These are phyloP conservation scores for Lentinula edodes DNA, from an alignment of 768 basidiomycete species.

Conservation along the genomic window DNA sequence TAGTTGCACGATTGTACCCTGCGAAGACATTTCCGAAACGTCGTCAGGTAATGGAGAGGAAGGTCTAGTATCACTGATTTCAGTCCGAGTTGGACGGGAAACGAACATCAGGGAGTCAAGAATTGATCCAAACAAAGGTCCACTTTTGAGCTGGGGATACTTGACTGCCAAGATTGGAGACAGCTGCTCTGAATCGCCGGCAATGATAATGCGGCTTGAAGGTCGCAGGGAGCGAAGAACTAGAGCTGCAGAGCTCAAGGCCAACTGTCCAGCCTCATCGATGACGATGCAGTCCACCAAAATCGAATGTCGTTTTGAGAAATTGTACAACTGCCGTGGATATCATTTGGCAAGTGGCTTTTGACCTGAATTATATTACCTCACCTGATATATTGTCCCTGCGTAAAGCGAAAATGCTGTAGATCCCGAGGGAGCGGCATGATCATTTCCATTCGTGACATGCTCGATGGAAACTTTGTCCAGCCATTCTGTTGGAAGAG, in stretches of 20 bases:
- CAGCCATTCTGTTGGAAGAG: conserved; percentile 35
- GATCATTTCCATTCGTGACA: conserved; percentile 34
- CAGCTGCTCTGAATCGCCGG: conserved; percentile 48
- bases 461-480: conserved; percentile 35
- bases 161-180: conserved; percentile 43
- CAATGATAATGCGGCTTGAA: conserved; percentile 37
- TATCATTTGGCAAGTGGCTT: background rate
- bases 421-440: conserved; percentile 26
- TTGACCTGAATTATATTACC: conserved; percentile 2
- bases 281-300: conserved; percentile 39
- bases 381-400: conserved; percentile 44
- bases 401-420: conserved; percentile 33
- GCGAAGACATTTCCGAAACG: conserved; percentile 19
- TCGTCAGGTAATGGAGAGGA: conserved; percentile 13
- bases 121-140: conserved; percentile 41
- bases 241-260: conserved; percentile 38
- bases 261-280: conserved; percentile 49
- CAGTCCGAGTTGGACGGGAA: conserved; percentile 9
- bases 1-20: conserved; percentile 39
- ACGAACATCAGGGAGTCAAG: conserved; percentile 40
- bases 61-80: conserved; percentile 14
- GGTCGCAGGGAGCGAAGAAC: conserved; percentile 36
- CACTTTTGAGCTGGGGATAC: conserved; percentile 35
- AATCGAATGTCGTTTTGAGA: conserved; percentile 32
- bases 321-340: conserved; percentile 36